A percentile compares a stretch with the other conserved stretches of the same genome.
These are phyloP conservation scores for Arachnopeziza araneosa DNA, from an alignment of 2,329 filamentous ascomycete species.

Conservation along the genomic window DNA sequence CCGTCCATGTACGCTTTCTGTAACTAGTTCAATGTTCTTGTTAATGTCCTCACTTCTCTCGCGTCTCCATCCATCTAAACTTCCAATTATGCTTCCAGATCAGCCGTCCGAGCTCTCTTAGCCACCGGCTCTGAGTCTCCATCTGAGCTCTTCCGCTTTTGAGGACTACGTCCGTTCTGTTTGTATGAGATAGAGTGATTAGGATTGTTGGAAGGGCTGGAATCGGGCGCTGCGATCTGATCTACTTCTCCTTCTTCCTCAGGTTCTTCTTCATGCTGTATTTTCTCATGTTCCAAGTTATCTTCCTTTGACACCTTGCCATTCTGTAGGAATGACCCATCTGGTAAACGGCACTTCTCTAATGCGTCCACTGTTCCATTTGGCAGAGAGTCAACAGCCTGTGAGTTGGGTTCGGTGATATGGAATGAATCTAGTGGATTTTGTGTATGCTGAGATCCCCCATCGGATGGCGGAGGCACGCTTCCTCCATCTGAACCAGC, in stretches of 20 bases:
- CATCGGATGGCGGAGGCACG: not conserved
- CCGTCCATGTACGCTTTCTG: no score
- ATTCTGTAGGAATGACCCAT: not conserved
- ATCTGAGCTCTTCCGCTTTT: not conserved
- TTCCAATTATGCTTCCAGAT: not conserved
- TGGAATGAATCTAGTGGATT: not conserved
- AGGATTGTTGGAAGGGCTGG: not conserved
- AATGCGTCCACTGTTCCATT: not conserved
- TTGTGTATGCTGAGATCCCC: not conserved
- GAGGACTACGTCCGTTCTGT: not conserved
- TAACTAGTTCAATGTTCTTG: no score
- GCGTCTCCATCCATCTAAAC: not conserved
- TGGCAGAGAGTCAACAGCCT: not conserved
- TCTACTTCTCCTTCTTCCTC: conserved; percentile 1
- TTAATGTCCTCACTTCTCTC: no score
- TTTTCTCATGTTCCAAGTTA: not conserved
- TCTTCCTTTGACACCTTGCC: not conserved
- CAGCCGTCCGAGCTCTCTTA: not conserved
- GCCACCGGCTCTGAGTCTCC: not conserved
- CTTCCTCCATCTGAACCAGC: conserved; percentile 14
- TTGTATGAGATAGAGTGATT: not conserved
- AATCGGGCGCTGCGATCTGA: not conserved
- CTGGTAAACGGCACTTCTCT: not conserved
- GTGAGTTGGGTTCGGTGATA: not conserved
- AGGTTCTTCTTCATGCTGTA: conserved; percentile 1